Evolutionary conservation across 352 stramenopile genomes (phyloP), one percentile per base, ranked within the genome.

Genomic region (Pythium diclinum): DNA sequence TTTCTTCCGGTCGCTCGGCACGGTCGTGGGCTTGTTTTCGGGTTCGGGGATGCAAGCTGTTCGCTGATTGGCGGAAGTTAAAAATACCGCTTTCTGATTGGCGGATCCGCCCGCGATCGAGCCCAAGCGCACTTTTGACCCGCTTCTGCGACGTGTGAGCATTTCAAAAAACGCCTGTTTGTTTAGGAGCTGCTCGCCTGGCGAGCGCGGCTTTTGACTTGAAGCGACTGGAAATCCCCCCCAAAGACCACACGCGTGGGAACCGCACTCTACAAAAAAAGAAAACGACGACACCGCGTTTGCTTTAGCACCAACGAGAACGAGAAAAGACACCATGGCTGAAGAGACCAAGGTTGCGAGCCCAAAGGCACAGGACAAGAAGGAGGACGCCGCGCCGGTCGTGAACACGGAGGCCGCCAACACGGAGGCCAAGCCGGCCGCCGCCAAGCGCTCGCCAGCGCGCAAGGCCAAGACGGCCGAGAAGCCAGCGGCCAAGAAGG

Each of bases 401-500:
- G 60, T 63, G 34, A 55, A 23, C 60, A 63, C 60, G 9, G 61
- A 68, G 42, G 48, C 67, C 38, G 53, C 53, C 42, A 69, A 64
- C 66, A 59, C 47, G 25, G 59, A 69, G 65, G 60, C 56, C 44
- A 40, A 68, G 56, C 51, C 67, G 7, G 54, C 71, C 28, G 58
- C 72, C 9, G 81, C 73, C 53, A 84, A 82, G 71, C 80, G 77
- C 17, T 85, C 79, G 38, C 74, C 81, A 7, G 71, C 75, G 36
- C 83, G 83, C 54, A 81, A 85, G 74, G 83, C 78, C 30, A 92
- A 92, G 75, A 88, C 78, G 19, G 72, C 77, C 5, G 70, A 70
- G 19, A 75, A 75, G 42, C 59, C 71, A 16, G 78, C 66, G 30
- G 51, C 67, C 38, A 83, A 82, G 73, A 80, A 77, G 66, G 52